Evolutionary conservation across 495 filamentous ascomycete species (phyloP), one percentile per base, ranked within the genome.

Genomic region (Trichoderma virens): DNA sequence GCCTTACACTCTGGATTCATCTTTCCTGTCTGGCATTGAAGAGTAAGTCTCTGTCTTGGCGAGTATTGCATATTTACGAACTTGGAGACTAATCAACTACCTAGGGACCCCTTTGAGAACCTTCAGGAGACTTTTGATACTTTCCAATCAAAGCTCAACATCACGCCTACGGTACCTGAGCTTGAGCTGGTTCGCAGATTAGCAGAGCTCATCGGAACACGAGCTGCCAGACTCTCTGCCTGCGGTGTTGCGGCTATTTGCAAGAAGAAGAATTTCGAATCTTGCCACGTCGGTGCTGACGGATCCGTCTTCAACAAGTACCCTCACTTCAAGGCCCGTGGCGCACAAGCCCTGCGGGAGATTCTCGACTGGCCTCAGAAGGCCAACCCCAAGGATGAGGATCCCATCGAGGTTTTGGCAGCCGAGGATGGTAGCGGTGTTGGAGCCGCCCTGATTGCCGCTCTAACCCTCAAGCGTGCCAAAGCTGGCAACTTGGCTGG

Each of bases 231-330:
- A 62, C 85, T 98, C 28, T 95, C 93, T 2, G 88, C 93, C 56
- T 98, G 93, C 70, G 93, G 93, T 73, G 90, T 97, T 60, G 91
- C 93, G 5, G 93, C 93, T 60, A 97, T 98, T 69, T 92, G 90
- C 81, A 93, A 85, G 75, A 97, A 96, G 88, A 97, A 97, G 82
- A 85, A 87, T 64, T 91, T 90, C 67, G 78, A 86, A 67, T 83
- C 86, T 16, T 96, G 90, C 83, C 93, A 97, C 74, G 93, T 97
- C 23, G 93, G 93, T 69, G 93, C 93, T 43, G 93, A 98, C 69
- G 93, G 93, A 28, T 93, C 90, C 13, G 92, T 98, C 51, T 98
- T 97, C 82, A 97, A 96, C 82, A 97, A 96, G 75, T 97, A 97
- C 78, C 93, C 93, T 2, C 90, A 97, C 76, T 98, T 98, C 83